Evolutionary conservation across 2,329 filamentous ascomycete genomes (phyloP).

Genomic region (Cladophialophora bantiana): DNA sequence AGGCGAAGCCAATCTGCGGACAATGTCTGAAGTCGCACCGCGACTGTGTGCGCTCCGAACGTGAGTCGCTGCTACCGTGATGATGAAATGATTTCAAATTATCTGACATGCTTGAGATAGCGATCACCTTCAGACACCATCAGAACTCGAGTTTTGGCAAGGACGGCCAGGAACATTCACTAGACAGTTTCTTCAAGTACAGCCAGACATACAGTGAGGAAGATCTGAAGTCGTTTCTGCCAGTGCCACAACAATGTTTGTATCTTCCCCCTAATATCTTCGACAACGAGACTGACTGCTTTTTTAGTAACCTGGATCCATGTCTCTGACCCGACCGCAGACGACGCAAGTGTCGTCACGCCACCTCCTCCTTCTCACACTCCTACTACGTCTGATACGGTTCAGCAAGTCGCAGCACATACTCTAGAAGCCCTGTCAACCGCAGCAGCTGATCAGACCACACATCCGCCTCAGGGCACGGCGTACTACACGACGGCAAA

Average conservation of each 20-base stretch:
- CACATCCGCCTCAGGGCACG: slow-evolving; percentile 30
- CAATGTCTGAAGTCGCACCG: slow-evolving; percentile 39
- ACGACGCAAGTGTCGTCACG: slow-evolving; percentile 22
- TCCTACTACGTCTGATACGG: slow-evolving; percentile 21
- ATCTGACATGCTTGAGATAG: slow-evolving; percentile 40
- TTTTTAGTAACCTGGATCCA: slow-evolving; percentile 34
- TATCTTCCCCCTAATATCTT: neutral
- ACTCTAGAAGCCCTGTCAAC: slow-evolving; percentile 34
- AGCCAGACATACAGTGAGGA: slow-evolving; percentile 29
- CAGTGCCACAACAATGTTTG: slow-evolving; percentile 33
- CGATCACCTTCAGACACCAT: slow-evolving; percentile 71
- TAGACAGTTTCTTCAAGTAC: slow-evolving; percentile 34
- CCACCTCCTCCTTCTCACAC: slow-evolving; percentile 23
- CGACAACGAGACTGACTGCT: slow-evolving; percentile 3
- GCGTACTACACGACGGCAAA: slow-evolving; percentile 34
- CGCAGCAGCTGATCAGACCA: slow-evolving; percentile 30
- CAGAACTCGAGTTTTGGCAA: slow-evolving; percentile 60
- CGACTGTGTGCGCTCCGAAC: slow-evolving; percentile 36
- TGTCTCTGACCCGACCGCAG: slow-evolving; percentile 33
- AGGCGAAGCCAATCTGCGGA: slow-evolving; percentile 34
- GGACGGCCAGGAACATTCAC: slow-evolving; percentile 26
- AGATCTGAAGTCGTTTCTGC: slow-evolving; percentile 31
- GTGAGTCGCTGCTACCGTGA: slow-evolving; percentile 22
- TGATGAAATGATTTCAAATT: neutral
- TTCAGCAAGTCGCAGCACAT: slow-evolving; percentile 35